phyloP scores from a whole-genome alignment of 1,284 basidiomycete genomes.

The Erythrobasidium hasegawianum region DNA sequence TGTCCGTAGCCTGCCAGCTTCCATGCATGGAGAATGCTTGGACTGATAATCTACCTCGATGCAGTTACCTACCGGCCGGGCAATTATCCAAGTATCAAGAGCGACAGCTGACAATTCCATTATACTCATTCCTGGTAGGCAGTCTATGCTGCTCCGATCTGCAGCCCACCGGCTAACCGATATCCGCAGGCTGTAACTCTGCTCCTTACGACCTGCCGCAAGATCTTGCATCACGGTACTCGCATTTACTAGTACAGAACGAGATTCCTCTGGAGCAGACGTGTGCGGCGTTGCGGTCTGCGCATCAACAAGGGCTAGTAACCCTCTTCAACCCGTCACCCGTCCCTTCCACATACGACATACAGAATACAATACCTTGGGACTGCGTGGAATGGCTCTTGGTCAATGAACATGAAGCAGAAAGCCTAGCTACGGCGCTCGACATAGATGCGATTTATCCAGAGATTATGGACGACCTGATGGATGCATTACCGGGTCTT shows the following conservation, averaged over 20 bases:
- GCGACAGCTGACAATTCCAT: conserved; percentile 52
- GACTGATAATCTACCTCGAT: background rate
- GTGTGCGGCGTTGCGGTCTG: conserved; percentile 49
- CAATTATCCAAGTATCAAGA: conserved; percentile 52
- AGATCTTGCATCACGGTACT: conserved; percentile 40
- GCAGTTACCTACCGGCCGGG: conserved; percentile 50
- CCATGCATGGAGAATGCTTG: background rate
- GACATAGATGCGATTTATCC: background rate
- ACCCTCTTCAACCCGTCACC: conserved; percentile 59
- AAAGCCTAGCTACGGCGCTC: conserved; percentile 8
- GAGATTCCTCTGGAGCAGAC: conserved; percentile 57
- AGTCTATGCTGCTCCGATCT: too few relatives aligned
- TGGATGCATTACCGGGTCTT: background rate
- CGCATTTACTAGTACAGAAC: conserved; percentile 58
- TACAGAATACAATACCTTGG: conserved; percentile 53
- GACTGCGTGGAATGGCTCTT: conserved; percentile 53
- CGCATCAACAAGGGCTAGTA: conserved; percentile 43
- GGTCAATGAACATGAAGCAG: conserved; percentile 52
- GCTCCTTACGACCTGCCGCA: conserved; percentile 1
- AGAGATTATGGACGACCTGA: conserved; percentile 6
- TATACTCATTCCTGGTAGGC: conserved; percentile 40
- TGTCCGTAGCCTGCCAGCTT: too few relatives aligned
- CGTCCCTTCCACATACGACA: conserved; percentile 52
- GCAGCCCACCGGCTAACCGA: too few relatives aligned
- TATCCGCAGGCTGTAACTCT: conserved; percentile 29